These are phyloP conservation scores for Pseudognaphalium luteoalbum DNA, from an alignment of 129 eudicot genomes.

Conservation along the genomic window DNA sequence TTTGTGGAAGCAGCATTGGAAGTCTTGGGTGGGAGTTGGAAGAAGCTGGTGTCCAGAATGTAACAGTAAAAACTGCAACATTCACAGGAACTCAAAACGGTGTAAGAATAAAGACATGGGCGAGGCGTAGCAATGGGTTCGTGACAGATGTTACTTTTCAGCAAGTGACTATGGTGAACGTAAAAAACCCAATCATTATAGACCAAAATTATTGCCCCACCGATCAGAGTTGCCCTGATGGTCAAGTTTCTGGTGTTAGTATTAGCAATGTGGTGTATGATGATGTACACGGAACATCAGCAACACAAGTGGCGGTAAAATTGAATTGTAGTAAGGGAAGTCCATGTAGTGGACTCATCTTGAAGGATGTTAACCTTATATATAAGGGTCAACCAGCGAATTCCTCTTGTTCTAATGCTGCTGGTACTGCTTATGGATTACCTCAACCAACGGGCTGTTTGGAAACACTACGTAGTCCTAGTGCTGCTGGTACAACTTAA, in stretches of 20 bases:
- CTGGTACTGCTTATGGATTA: slow-evolving; percentile 35
- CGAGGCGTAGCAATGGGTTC: slow-evolving; percentile 23
- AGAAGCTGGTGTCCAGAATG: slow-evolving; percentile 25
- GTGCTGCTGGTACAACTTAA: neutral
- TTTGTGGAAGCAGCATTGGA: slow-evolving; percentile 19
- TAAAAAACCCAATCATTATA: slow-evolving; percentile 8
- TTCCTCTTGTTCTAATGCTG: slow-evolving; percentile 45
- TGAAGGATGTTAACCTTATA: slow-evolving; percentile 38
- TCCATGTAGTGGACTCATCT: slow-evolving; percentile 44
- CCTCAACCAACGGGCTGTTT: slow-evolving; percentile 44
- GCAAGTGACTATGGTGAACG: slow-evolving; percentile 21
- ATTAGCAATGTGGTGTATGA: slow-evolving; percentile 22
- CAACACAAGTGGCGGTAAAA: slow-evolving; percentile 15
- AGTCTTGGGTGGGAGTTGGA: slow-evolving; percentile 27
- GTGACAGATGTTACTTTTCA: slow-evolving; percentile 4
- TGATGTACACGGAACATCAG: slow-evolving; percentile 26
- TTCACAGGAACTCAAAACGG: slow-evolving; percentile 16
- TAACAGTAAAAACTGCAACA: slow-evolving; percentile 17
- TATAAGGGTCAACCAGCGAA: slow-evolving; percentile 22
- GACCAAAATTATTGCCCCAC: slow-evolving; percentile 16
- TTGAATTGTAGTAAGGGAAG: slow-evolving; percentile 31
- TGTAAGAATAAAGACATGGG: slow-evolving; percentile 25
- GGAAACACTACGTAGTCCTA: neutral
- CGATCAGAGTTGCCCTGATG: slow-evolving; percentile 10
- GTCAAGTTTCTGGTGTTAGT: slow-evolving; percentile 7